Evolutionary conservation across 2,329 filamentous ascomycete genomes (phyloP).

Genomic region (Penicillium italicum): DNA sequence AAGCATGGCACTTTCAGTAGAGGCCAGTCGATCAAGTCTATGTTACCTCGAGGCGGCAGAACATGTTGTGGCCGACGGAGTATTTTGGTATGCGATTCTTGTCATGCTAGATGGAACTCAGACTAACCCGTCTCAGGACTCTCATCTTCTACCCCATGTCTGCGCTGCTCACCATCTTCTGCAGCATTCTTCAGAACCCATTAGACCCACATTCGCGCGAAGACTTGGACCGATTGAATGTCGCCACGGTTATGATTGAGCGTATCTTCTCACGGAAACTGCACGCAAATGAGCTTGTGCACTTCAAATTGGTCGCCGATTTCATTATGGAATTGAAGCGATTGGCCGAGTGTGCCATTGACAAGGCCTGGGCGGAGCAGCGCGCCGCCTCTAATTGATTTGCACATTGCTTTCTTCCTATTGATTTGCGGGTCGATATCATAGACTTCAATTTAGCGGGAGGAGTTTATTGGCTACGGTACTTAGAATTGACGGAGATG

Average conservation of each 20-base stretch:
- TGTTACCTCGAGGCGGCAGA: constrained; percentile 47
- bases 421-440: neutral
- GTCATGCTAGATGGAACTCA: neutral
- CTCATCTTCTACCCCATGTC: constrained; percentile 57
- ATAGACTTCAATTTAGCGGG: neutral
- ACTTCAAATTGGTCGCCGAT: constrained; percentile 43
- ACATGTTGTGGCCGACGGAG: constrained; percentile 44
- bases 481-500: neutral
- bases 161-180: constrained; percentile 54
- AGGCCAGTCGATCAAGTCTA: constrained; percentile 55
- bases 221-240: constrained; percentile 49
- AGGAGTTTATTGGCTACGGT: neutral
- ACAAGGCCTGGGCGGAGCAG: constrained; percentile 36
- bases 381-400: constrained; percentile 6
- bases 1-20: constrained; percentile 52
- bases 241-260: constrained; percentile 45
- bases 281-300: constrained; percentile 37
- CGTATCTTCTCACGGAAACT: constrained; percentile 31
- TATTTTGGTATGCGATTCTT: constrained; percentile 47
- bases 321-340: constrained; percentile 47
- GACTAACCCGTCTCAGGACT: constrained; percentile 39
- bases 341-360: constrained; percentile 45
- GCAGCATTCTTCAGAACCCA: constrained; percentile 52
- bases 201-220: constrained; percentile 41
- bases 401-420: neutral